A percentile compares a stretch with the other conserved stretches of the same genome.
phyloP scores from a whole-genome alignment of 2,329 filamentous ascomycete species.

The Nannizziopsis barbatae region DNA sequence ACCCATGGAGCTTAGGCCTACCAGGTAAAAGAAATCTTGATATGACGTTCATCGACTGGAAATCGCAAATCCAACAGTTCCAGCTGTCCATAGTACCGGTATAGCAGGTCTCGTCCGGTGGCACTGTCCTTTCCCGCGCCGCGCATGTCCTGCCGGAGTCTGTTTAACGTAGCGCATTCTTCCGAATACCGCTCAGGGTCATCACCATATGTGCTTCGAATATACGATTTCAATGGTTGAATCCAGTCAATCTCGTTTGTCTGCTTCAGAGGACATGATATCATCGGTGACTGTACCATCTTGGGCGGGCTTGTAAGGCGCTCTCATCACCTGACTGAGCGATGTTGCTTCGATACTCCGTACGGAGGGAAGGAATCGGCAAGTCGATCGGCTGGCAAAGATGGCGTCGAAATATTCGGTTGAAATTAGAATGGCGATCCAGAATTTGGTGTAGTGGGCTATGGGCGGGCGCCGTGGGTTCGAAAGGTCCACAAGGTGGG shows the following conservation, averaged over 20 bases:
- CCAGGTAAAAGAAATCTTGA: slow-evolving; percentile 99
- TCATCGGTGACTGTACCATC: slow-evolving; percentile 86
- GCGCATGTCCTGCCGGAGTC: slow-evolving; percentile 94
- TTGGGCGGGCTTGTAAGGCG: slow-evolving; percentile 16
- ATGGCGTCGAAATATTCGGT: background rate
- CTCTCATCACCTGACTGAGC: no score
- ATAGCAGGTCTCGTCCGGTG: slow-evolving; percentile 81
- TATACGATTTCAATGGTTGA: slow-evolving; percentile 80
- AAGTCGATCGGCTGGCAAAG: no score
- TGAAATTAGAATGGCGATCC: background rate
- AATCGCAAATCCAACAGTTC: slow-evolving; percentile 90
- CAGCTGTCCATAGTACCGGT: slow-evolving; percentile 94
- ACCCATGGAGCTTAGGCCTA: slow-evolving; percentile 34
- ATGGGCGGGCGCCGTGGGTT: background rate
- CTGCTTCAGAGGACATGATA: slow-evolving; percentile 79
- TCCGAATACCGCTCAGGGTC: slow-evolving; percentile 92
- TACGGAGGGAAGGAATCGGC: no score
- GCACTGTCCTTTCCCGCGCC: slow-evolving; percentile 95
- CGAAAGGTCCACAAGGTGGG: background rate
- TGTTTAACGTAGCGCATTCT: slow-evolving; percentile 88
- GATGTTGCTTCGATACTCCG: no score
- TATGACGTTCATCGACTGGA: slow-evolving; percentile 95
- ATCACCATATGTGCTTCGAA: slow-evolving; percentile 86
- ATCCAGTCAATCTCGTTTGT: slow-evolving; percentile 99
- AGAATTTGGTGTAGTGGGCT: background rate